A percentile compares a stretch with the other conserved stretches of the same genome.
Conservation (phyloP, 2,329 filamentous ascomycete genomes). For the Colletotrichum graminicola region DNA sequence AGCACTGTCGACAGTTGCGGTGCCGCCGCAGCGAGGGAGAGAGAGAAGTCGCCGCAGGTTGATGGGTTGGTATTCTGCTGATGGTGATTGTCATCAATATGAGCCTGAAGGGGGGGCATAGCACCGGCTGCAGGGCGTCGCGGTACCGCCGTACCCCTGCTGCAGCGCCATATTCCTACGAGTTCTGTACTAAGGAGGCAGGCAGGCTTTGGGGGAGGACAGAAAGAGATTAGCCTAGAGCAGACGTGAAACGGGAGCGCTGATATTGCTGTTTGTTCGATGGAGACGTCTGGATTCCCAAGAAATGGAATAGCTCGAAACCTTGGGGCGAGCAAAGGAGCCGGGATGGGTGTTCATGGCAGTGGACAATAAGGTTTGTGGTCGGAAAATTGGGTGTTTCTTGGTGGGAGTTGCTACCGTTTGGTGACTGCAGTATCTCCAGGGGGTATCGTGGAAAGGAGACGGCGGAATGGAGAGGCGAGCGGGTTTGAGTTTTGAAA, state of each 20-base stretch:
- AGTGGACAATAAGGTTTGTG: constrained; percentile 21
- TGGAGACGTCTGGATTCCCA: constrained; percentile 25
- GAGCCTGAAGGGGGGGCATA: constrained; percentile 15
- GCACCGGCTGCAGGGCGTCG: constrained; percentile 25
- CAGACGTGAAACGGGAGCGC: constrained; percentile 37
- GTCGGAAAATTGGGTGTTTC: constrained; percentile 18
- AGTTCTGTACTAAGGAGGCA: constrained; percentile 3
- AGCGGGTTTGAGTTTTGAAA: constrained; percentile 27
- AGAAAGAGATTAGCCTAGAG: constrained; percentile 34
- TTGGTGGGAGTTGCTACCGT: constrained; percentile 20
- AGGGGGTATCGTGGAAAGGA: constrained; percentile 33
- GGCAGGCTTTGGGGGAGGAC: too few species aligned
- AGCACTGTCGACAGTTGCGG: not conserved
- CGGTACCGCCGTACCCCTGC: constrained; percentile 18
- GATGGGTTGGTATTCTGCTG: constrained; percentile 1
- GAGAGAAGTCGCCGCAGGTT: not conserved
- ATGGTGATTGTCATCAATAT: constrained; percentile 11
- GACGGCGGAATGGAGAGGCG: constrained; percentile 10
- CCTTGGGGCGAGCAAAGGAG: constrained; percentile 12
- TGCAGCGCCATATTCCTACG: constrained; percentile 20
- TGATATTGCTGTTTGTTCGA: constrained; percentile 31
- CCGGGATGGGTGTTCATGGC: not conserved
- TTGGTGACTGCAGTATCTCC: constrained; percentile 20
- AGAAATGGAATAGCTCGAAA: constrained; percentile 18
- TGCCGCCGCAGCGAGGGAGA: not conserved